These are phyloP conservation scores for Kuraishia floccosa DNA, from an alignment of 805 yeast species.

Conservation along the genomic window DNA sequence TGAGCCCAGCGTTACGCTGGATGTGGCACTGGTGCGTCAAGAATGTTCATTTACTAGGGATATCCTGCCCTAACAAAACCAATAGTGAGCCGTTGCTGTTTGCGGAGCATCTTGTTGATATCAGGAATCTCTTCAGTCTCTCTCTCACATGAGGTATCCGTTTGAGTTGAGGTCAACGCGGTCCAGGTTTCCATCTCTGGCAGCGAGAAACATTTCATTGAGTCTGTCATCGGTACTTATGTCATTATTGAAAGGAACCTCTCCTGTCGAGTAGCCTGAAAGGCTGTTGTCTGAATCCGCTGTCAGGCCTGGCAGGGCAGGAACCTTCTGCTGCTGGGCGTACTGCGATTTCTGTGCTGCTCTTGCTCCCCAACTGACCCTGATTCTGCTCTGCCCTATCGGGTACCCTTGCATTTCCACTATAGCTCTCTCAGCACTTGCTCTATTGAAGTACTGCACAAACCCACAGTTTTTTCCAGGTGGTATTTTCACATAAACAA, in stretches of 20 bases:
- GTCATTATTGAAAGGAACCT: constrained; percentile 9
- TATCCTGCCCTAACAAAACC: too few relatives aligned
- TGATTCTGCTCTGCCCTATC: constrained; percentile 64
- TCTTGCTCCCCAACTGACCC: constrained; percentile 81
- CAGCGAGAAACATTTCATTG: constrained; percentile 42
- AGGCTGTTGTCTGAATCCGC: not conserved
- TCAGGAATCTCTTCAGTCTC: too few relatives aligned
- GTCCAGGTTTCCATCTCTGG: constrained; percentile 44
- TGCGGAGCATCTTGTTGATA: too few relatives aligned
- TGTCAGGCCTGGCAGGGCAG: not conserved
- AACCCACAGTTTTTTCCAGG: constrained; percentile 75
- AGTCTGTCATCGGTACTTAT: constrained; percentile 19
- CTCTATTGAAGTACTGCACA: constrained; percentile 68
- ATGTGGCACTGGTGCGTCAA: too few relatives aligned
- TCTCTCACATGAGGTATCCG: too few relatives aligned
- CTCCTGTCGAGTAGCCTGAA: not conserved
- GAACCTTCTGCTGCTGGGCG: constrained; percentile 10
- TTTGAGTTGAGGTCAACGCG: constrained; percentile 25
- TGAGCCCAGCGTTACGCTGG: too few relatives aligned
- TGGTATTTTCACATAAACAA: constrained; percentile 71
- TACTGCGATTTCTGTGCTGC: constrained; percentile 29
- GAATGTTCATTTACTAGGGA: too few relatives aligned
- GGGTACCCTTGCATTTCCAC: constrained; percentile 84
- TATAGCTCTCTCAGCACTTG: constrained; percentile 79
- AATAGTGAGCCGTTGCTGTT: too few relatives aligned